Base-by-base conservation (phyloP, 2,329 filamentous ascomycete species). In the Myrmaecium sp. region DNA sequence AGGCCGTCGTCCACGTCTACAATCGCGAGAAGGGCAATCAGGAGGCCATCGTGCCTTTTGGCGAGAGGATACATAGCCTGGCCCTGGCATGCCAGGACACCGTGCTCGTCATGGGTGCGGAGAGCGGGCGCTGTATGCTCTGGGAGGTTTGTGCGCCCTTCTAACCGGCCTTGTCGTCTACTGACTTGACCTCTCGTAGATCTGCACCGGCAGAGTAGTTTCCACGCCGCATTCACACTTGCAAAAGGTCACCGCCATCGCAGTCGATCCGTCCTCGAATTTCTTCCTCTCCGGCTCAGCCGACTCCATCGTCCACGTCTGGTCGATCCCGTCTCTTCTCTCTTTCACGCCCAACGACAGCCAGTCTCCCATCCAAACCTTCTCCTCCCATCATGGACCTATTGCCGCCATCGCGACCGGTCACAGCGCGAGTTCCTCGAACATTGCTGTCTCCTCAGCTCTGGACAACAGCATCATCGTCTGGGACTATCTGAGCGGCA, bases 1-100 rank as follows among this genome's bases (percentile, higher is more conserved):
- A 93, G 52, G 81, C 83, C 0, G 79, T 92, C 21, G 67, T 98
- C 2, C 81, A 95, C 54, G 82, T 98, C 29, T 98, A 95, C 54
- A 84, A 69, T 31, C 68, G 83, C 29, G 64, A 73, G 31, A 78
- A 79, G 35, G 79, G 79, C 15, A 89, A 79, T 40, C 83, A 94
- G 46, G 86, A 95, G 54, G 78, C 81, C 5, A 67, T 81, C 11
- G 71, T 95, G 12, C 77, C 84, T 1, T 92, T 98, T 42, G 74
- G 78, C 0, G 86, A 95, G 52, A 69, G 74, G 41, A 81, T 98
- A 43, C 74, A 72, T 36, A 83, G 78, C 51, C 57, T 92, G 41
- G 66, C 72, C 13, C 61, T 91, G 29, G 70, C 72, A 14, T 74
- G 68, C 25, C 67, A 80, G 36, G 61, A 62, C 35, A 57, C 62